These are phyloP conservation scores for Linum trigynum DNA, from an alignment of 345 rosid genomes.

Conservation along the genomic window DNA sequence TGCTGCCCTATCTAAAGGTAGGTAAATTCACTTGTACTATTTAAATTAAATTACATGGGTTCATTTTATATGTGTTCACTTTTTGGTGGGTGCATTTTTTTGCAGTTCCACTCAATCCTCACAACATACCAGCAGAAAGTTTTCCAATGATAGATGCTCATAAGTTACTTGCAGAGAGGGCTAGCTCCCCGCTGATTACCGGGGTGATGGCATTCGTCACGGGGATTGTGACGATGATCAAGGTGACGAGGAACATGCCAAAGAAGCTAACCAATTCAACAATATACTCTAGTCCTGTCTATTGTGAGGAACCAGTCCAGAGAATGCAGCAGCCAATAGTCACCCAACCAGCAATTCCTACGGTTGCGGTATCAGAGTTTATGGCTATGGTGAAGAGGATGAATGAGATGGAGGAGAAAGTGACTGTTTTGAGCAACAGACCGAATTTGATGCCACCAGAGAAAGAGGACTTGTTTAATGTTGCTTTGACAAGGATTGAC, in stretches of 20 bases:
- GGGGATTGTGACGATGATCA: conserved; percentile 74
- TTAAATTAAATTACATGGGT: too few species aligned
- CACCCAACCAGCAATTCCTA: conserved; percentile 16
- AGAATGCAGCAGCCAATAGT: conserved; percentile 17
- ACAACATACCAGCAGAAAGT: not conserved
- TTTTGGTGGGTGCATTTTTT: too few species aligned
- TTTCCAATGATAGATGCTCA: conserved; percentile 9
- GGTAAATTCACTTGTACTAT: too few species aligned
- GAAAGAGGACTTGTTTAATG: conserved; percentile 69
- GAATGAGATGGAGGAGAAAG: conserved; percentile 73
- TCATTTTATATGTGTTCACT: too few species aligned
- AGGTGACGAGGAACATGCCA: conserved; percentile 68
- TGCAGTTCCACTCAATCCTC: not conserved
- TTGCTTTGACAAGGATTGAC: conserved; percentile 56
- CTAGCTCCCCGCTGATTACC: conserved; percentile 50
- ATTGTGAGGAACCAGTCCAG: conserved; percentile 28
- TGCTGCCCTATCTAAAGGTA: not conserved
- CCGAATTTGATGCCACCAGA: conserved; percentile 57
- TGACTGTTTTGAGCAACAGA: conserved; percentile 38
- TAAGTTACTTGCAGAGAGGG: conserved; percentile 31
- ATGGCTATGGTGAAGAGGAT: conserved; percentile 55
- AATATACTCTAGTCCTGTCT: conserved; percentile 42
- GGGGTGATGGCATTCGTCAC: conserved; percentile 79
- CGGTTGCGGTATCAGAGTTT: conserved; percentile 42
- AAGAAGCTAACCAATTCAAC: conserved; percentile 49